A percentile compares a stretch with the other conserved stretches of the same genome.
phyloP scores from a whole-genome alignment of 2,329 filamentous ascomycete genomes.

The Aspergillus sp. region DNA sequence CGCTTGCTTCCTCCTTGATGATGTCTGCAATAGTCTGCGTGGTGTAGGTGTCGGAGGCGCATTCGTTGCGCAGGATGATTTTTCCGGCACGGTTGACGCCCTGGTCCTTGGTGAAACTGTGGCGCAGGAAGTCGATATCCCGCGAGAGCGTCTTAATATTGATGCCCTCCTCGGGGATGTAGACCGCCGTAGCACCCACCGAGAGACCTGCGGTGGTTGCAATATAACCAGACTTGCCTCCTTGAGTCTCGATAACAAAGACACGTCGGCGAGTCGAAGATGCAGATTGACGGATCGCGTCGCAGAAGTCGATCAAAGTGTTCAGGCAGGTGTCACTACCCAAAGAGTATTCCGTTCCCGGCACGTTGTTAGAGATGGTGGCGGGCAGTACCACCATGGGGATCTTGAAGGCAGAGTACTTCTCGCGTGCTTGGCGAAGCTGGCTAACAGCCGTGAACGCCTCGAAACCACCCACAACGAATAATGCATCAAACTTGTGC shows the following conservation, averaged over 20 bases:
- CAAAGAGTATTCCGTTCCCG: conserved; percentile 92
- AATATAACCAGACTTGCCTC: conserved; percentile 86
- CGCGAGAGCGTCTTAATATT: conserved; percentile 83
- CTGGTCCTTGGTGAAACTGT: conserved; percentile 75
- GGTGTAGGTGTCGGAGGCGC: conserved; percentile 79
- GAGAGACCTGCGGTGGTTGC: conserved; percentile 82
- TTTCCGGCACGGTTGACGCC: conserved; percentile 86
- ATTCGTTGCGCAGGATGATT: conserved; percentile 93
- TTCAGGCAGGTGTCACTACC: conserved; percentile 96
- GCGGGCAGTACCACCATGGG: conserved; percentile 86
- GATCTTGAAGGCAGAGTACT: conserved; percentile 81
- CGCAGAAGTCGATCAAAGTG: conserved; percentile 87
- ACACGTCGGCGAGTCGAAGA: conserved; percentile 87
- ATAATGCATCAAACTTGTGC: conserved; percentile 84
- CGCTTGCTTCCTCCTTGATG: conserved; percentile 85
- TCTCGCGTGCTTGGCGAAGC: conserved; percentile 67
- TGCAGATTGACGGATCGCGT: conserved; percentile 94
- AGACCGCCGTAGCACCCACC: conserved; percentile 88
- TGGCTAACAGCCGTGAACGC: conserved; percentile 89
- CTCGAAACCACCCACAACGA: conserved; percentile 91
- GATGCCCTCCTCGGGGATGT: conserved; percentile 95
- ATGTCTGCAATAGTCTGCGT: conserved; percentile 93
- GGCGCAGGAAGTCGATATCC: conserved; percentile 81
- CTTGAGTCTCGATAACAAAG: conserved; percentile 97
- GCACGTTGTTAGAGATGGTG: conserved; percentile 98